phyloP scores from a whole-genome alignment of 805 yeast genomes.

The Saccharomyces kudriavzevii region DNA sequence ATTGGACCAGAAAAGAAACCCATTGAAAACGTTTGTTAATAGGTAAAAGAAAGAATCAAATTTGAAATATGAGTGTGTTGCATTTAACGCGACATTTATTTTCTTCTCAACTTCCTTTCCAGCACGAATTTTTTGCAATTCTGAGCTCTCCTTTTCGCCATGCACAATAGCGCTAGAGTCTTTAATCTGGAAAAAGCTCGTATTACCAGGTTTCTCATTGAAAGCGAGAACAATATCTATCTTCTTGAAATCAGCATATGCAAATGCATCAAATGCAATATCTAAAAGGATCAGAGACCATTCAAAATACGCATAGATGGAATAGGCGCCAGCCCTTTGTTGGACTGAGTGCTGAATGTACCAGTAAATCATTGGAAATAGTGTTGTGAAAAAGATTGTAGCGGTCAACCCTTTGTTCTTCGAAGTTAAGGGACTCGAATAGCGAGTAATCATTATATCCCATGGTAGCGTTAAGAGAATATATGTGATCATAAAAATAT shows the following conservation, averaged over 20 bases:
- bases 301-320: constrained; percentile 88
- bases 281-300: constrained; percentile 85
- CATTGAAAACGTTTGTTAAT: constrained; percentile 41
- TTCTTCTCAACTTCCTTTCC: neutral
- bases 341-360: constrained; percentile 91
- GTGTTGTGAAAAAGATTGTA: constrained; percentile 50
- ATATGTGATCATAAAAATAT: constrained; percentile 88
- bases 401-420: constrained; percentile 30
- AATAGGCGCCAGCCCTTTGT: constrained; percentile 85
- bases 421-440: constrained; percentile 37
- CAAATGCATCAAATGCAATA: constrained; percentile 74
- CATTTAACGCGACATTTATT: neutral
- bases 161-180: neutral
- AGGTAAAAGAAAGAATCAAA: constrained; percentile 30
- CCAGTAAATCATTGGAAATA: constrained; percentile 78
- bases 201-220: constrained; percentile 15
- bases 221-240: constrained; percentile 38
- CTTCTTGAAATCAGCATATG: constrained; percentile 59
- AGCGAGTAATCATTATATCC: constrained; percentile 55
- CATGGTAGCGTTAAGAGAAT: constrained; percentile 87
- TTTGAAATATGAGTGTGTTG: neutral
- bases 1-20: constrained; percentile 80
- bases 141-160: constrained; percentile 1
- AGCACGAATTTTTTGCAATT: neutral
- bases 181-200: constrained; percentile 12